phyloP scores from a whole-genome alignment of 1,284 basidiomycete species.

The Volvariella volvacea region DNA sequence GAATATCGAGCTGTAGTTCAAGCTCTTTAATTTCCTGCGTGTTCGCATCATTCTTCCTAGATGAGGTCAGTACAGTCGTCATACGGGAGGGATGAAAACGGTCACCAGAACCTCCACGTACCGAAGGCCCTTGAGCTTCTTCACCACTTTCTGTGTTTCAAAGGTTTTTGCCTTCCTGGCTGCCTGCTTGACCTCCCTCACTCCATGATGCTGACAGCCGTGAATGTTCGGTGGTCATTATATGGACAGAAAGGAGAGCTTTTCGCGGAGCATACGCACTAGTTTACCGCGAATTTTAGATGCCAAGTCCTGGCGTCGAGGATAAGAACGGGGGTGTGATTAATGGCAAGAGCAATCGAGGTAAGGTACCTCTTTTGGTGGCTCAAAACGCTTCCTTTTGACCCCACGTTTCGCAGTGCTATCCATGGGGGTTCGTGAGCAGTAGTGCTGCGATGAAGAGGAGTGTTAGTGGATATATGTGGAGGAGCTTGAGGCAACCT shows the following conservation, averaged over 20 bases:
- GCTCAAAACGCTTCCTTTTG: slow-evolving; percentile 36
- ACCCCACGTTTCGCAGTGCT: slow-evolving; percentile 16
- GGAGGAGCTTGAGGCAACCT: too few relatives aligned
- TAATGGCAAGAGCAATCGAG: not conserved
- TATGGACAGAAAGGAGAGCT: not conserved
- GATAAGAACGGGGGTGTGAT: slow-evolving; percentile 10
- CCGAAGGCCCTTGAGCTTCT: slow-evolving; percentile 73
- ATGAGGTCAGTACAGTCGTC: slow-evolving; percentile 1
- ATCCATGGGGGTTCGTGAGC: too few relatives aligned
- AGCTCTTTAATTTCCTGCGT: slow-evolving; percentile 40
- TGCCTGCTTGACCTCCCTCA: slow-evolving; percentile 61
- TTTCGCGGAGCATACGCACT: slow-evolving; percentile 16
- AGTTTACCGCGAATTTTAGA: slow-evolving; percentile 33
- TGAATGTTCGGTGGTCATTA: too few relatives aligned
- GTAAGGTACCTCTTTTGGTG: slow-evolving; percentile 21
- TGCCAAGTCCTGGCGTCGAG: slow-evolving; percentile 26
- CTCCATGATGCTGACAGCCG: slow-evolving; percentile 54
- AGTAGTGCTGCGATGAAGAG: too few relatives aligned
- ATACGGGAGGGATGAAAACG: not conserved
- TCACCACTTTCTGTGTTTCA: slow-evolving; percentile 79
- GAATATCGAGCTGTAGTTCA: slow-evolving; percentile 59
- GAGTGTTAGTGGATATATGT: slow-evolving; percentile 4
- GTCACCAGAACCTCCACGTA: slow-evolving; percentile 22
- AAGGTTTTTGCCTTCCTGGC: slow-evolving; percentile 80
- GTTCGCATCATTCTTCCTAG: slow-evolving; percentile 27